Evolutionary conservation across 2,329 filamentous ascomycete genomes (phyloP).

Genomic region (Aphanoascus verrucosus): DNA sequence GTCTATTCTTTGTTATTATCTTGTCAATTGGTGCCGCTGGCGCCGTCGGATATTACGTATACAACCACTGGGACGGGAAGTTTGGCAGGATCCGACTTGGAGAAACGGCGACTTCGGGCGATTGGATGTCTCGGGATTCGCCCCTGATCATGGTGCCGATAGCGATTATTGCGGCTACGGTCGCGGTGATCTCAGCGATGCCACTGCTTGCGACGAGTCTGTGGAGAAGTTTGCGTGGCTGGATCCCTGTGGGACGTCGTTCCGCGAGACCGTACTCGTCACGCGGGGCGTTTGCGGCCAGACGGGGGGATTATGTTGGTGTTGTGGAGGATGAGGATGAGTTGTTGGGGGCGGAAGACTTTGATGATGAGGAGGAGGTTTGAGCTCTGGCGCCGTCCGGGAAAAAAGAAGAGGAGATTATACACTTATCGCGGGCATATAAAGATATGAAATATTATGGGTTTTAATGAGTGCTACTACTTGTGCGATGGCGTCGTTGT

Average conservation of each 20-base stretch:
- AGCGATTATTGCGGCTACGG: slow-evolving; percentile 65
- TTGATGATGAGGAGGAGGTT: slow-evolving; percentile 81
- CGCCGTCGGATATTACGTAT: slow-evolving; percentile 73
- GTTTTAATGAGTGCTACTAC: neutral
- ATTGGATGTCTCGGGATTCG: slow-evolving; percentile 56
- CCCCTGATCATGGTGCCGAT: slow-evolving; percentile 76
- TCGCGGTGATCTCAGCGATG: slow-evolving; percentile 59
- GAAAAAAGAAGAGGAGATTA: neutral
- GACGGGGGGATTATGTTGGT: slow-evolving; percentile 73
- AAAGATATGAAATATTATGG: slow-evolving; percentile 6
- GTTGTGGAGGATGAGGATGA: slow-evolving; percentile 94
- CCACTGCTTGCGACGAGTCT: slow-evolving; percentile 63
- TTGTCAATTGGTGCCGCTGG: slow-evolving; percentile 62
- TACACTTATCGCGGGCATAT: slow-evolving; percentile 4
- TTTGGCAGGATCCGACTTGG: slow-evolving; percentile 89
- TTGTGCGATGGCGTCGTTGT: neutral
- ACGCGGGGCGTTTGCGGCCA: slow-evolving; percentile 75
- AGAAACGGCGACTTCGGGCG: slow-evolving; percentile 40
- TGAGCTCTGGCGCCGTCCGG: slow-evolving; percentile 20
- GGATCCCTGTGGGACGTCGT: slow-evolving; percentile 37
- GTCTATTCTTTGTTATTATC: slow-evolving; percentile 74
- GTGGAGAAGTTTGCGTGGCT: slow-evolving; percentile 53
- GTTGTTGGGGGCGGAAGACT: slow-evolving; percentile 72
- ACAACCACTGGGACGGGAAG: slow-evolving; percentile 72
- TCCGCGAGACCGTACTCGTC: slow-evolving; percentile 67